These are phyloP conservation scores for Herpetomonas tarakana DNA, from an alignment of 208 protist genomes.

Conservation along the genomic window DNA sequence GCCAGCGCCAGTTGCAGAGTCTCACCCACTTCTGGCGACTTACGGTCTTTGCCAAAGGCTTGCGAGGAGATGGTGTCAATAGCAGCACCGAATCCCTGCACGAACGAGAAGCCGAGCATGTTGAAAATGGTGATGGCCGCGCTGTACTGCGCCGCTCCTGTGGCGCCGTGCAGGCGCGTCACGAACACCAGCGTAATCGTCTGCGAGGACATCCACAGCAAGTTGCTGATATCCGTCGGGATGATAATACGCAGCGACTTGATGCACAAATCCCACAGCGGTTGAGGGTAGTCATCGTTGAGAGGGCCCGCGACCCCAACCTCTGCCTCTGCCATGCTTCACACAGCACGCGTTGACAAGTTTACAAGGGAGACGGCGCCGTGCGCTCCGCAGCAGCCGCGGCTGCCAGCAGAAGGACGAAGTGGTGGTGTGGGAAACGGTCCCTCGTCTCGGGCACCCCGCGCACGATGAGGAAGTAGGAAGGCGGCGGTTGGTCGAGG, in stretches of 20 bases:
- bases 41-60: constrained; percentile 48
- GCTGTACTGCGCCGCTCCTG: constrained; percentile 52
- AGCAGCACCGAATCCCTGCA: constrained; percentile 51
- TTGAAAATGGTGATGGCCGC: constrained; percentile 68
- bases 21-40: constrained; percentile 56
- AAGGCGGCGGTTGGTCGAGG: too few relatives aligned
- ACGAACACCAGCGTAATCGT: constrained; percentile 61
- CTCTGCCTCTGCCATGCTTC: neutral
- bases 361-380: too few relatives aligned
- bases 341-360: too few relatives aligned
- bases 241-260: constrained; percentile 57
- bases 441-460: too few relatives aligned
- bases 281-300: constrained; percentile 14
- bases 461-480: too few relatives aligned
- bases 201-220: constrained; percentile 68
- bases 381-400: neutral
- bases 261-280: constrained; percentile 17
- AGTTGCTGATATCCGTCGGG: constrained; percentile 49
- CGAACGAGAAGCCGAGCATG: constrained; percentile 55
- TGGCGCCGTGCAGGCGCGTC: constrained; percentile 26
- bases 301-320: neutral
- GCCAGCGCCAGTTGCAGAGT: constrained; percentile 56
- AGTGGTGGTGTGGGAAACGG: too few relatives aligned
- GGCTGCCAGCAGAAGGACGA: too few relatives aligned
- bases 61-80: constrained; percentile 78